A percentile compares a stretch with the other conserved stretches of the same genome.
Conservation (phyloP, 1,139 yeast species). For the Yamadazyma epiphylla region DNA sequence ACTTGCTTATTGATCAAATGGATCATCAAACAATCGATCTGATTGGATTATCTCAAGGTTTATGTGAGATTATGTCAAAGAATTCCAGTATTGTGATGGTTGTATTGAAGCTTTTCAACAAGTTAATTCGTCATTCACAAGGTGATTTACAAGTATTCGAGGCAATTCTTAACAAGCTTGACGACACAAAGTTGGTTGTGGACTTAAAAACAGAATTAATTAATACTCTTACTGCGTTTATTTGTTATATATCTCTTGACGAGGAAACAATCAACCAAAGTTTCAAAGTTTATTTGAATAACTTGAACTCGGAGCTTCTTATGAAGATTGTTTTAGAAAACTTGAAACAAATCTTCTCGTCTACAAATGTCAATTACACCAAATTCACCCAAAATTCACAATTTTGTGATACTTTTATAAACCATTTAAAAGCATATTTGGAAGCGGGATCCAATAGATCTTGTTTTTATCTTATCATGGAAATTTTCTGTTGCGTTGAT, state of each 20-base stretch:
- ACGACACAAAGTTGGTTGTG: constrained; percentile 10
- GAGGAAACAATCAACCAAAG: constrained; percentile 3
- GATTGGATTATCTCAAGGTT: constrained; percentile 5
- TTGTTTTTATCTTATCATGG: constrained; percentile 8
- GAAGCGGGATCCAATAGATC: constrained; percentile 6
- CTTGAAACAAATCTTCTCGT: constrained; percentile 9
- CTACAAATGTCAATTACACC: constrained; percentile 5
- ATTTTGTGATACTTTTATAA: constrained; percentile 5
- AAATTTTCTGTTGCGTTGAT: constrained; percentile 8
- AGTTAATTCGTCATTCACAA: constrained; percentile 6
- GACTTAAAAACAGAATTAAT: constrained; percentile 13
- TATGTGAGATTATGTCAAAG: constrained; percentile 2
- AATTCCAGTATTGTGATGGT: constrained; percentile 8
- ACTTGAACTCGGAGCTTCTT: constrained; percentile 10
- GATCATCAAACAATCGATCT: constrained; percentile 1
- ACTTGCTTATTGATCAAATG: constrained; percentile 4
- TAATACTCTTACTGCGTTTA: constrained; percentile 8
- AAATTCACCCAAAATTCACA: constrained; percentile 4
- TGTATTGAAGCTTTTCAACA: constrained; percentile 15
- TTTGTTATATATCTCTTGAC: constrained; percentile 4
- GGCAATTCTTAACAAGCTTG: constrained; percentile 7
- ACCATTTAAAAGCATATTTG: constrained; percentile 6
- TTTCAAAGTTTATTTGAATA: constrained; percentile 5
- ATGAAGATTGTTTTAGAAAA: constrained; percentile 8
- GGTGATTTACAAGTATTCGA: constrained; percentile 5